These are phyloP conservation scores for Mycena rebaudengoi DNA, from an alignment of 768 basidiomycete genomes.

Conservation along the genomic window DNA sequence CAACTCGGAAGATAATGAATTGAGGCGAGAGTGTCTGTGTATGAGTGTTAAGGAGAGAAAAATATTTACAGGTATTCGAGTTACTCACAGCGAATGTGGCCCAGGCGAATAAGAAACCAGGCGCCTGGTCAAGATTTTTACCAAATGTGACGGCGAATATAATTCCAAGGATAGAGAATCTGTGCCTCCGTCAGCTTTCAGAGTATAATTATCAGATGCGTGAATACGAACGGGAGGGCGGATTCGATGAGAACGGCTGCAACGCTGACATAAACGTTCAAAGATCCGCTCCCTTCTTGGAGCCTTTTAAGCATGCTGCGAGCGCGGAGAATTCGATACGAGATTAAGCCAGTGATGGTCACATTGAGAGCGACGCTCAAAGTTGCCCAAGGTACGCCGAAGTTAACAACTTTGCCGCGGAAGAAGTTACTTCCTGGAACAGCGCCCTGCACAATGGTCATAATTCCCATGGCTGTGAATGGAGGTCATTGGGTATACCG, in stretches of 20 bases:
- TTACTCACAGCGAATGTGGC: conserved; percentile 17
- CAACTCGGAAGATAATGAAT: conserved; percentile 13
- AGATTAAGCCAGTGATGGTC: neutral
- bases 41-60: neutral
- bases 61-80: conserved; percentile 26
- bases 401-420: conserved; percentile 30
- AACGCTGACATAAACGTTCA: conserved; percentile 34
- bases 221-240: conserved; percentile 38
- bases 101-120: conserved; percentile 25
- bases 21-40: conserved; percentile 3
- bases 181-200: no score
- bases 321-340: neutral
- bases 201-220: no score
- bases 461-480: conserved; percentile 32
- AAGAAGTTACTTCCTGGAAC: conserved; percentile 36
- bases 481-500: no score
- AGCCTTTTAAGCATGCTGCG: neutral
- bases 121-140: neutral
- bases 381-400: conserved; percentile 38
- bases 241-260: conserved; percentile 38
- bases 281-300: neutral
- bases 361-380: conserved; percentile 31
- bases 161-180: conserved; percentile 36
- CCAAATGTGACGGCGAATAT: conserved; percentile 29
- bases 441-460: conserved; percentile 36